Base-by-base conservation (phyloP, 2,329 filamentous ascomycete species). In the Penicillium brasilianum region DNA sequence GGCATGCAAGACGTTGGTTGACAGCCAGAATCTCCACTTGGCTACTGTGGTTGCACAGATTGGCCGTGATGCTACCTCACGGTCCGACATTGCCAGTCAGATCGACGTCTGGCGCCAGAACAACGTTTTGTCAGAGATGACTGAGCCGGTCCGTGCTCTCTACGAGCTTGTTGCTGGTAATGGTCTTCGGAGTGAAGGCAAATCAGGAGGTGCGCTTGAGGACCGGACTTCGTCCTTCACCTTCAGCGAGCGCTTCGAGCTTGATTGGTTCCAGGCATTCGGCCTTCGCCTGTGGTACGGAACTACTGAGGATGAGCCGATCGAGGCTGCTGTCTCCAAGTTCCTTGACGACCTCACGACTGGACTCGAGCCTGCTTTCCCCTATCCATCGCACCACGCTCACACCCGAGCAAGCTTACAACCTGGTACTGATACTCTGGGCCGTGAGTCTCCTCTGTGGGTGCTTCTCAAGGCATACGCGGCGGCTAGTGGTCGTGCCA, bases 191-290 rank as follows among this genome's bases (percentile, higher is more conserved):
- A 93, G 91, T 61, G 87, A 93, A 67, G 95, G 94, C 11, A 89
- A 90, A 72, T 71, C 75, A 1, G 89, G 87, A 66, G 88, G 86
- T 7, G 86, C 91, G 1, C 80, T 89, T 9, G 95, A 98, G 76
- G 92, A 98, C 77, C 88, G 90, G 48, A 85, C 90, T 41, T 85
- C 88, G 14, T 89, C 89, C 0, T 97, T 99, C 72, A 84, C 88
- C 57, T 91, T 99, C 66, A 91, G 92, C 0, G 85, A 90, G 69
- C 88, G 89, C 50, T 99, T 97, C 74, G 87, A 87, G 4, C 83
- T 99, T 37, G 91, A 96, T 74, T 99, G 95, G 95, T 89, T 92
- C 75, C 93, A 96, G 72, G 89, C 93, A 0, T 97, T 99, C 76
- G 94, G 92, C 11, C 83, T 99, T 53, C 88, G 93, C 46, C 82